Evolutionary conservation across 1,139 yeast species (phyloP).

Genomic region (Diutina sp.): DNA sequence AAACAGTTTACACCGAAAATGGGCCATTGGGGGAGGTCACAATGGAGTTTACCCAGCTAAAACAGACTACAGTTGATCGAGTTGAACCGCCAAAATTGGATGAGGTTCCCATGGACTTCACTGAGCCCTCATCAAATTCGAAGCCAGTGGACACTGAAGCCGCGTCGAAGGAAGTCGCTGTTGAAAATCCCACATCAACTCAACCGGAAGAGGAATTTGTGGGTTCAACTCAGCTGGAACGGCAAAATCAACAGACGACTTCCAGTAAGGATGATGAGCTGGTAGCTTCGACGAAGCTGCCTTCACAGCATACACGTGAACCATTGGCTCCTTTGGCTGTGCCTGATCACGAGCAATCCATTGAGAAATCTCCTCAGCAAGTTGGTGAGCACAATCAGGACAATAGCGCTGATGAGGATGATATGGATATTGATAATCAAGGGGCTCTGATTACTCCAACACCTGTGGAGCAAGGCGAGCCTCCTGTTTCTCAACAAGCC

Average conservation of each 20-base stretch:
- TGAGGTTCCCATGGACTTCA: neutral
- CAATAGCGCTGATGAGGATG: neutral
- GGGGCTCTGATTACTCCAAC: neutral
- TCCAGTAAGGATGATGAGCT: too few species aligned
- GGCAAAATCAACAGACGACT: too few species aligned
- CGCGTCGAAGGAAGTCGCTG: neutral
- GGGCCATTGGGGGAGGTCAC: neutral
- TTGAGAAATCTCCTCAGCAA: too few species aligned
- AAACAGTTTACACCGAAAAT: neutral
- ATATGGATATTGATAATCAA: neutral
- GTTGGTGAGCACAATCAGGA: too few species aligned
- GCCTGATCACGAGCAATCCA: neutral
- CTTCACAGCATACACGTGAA: neutral
- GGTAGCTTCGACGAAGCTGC: neutral
- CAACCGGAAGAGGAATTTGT: neutral
- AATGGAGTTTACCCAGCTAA: neutral
- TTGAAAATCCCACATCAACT: neutral
- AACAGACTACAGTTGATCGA: neutral
- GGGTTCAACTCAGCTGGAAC: neutral
- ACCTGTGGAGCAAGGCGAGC: neutral
- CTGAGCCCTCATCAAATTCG: neutral
- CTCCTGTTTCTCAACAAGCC: neutral
- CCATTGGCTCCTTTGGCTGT: neutral
- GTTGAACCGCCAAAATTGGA: neutral
- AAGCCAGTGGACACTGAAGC: neutral